phyloP scores from a whole-genome alignment of 2,329 filamentous ascomycete genomes.

The Coniochaeta hoffmannii region DNA sequence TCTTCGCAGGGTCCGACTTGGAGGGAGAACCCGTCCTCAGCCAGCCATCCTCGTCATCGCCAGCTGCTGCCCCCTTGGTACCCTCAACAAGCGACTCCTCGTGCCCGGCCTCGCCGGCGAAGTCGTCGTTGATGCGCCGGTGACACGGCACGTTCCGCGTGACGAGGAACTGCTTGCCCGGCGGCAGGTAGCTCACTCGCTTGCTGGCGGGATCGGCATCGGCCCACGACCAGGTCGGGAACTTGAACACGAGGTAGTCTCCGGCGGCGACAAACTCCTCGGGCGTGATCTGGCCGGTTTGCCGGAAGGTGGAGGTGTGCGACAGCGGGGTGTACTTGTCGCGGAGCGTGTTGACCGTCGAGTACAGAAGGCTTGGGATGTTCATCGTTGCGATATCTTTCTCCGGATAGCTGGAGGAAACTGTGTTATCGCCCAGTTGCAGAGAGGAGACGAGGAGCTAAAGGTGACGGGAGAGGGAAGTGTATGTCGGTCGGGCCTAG shows the following conservation, averaged over 20 bases:
- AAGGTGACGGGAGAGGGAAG: background rate
- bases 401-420: background rate
- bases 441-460: background rate
- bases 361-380: constrained; percentile 60
- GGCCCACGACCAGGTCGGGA: constrained; percentile 96
- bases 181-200: constrained; percentile 72
- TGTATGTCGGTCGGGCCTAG: background rate
- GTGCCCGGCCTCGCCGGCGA: constrained; percentile 78
- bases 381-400: constrained; percentile 54
- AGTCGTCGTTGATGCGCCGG: constrained; percentile 84
- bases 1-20: constrained; percentile 68
- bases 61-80: constrained; percentile 29
- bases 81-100: constrained; percentile 72
- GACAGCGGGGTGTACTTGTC: constrained; percentile 86
- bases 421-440: background rate
- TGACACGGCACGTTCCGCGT: constrained; percentile 93
- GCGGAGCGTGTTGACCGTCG: constrained; percentile 83
- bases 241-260: constrained; percentile 98
- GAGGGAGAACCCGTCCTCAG: constrained; percentile 75
- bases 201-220: constrained; percentile 76
- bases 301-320: constrained; percentile 87
- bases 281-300: constrained; percentile 90
- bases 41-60: constrained; percentile 80
- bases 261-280: constrained; percentile 94
- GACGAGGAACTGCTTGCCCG: constrained; percentile 90